These are phyloP conservation scores for Telfairia occidentalis DNA, from an alignment of 331 rosid species.

Conservation along the genomic window DNA sequence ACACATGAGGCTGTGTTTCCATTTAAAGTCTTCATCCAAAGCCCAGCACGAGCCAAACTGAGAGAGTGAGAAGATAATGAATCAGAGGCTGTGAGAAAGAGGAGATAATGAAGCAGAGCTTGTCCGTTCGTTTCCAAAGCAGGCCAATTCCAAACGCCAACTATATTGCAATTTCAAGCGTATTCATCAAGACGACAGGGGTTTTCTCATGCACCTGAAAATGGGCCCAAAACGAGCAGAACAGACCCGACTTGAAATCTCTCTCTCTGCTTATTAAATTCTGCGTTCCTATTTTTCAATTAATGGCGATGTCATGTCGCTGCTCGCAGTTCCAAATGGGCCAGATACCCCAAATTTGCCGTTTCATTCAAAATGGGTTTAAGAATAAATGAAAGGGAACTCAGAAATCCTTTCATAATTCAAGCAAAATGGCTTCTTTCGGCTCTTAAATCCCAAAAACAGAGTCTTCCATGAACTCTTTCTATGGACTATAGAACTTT, in stretches of 20 bases:
- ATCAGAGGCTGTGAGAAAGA: background rate
- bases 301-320: constrained; percentile 1
- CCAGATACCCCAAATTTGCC: background rate
- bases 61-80: background rate
- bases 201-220: background rate
- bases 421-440: background rate
- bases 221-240: background rate
- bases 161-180: background rate
- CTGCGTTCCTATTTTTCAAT: background rate
- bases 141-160: background rate
- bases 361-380: constrained; percentile 8
- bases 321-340: constrained; percentile 1
- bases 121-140: background rate
- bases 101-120: constrained; percentile 1
- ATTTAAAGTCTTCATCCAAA: background rate
- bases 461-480: background rate
- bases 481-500: background rate
- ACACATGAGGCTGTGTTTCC: constrained; percentile 12
- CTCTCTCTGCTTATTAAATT: constrained; percentile 3
- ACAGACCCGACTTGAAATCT: background rate
- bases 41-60: background rate
- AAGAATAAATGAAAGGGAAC: background rate
- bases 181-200: background rate
- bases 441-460: too few species aligned
- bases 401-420: background rate